phyloP scores from a whole-genome alignment of 1,284 basidiomycete genomes.

The Quambalaria eucalypti region DNA sequence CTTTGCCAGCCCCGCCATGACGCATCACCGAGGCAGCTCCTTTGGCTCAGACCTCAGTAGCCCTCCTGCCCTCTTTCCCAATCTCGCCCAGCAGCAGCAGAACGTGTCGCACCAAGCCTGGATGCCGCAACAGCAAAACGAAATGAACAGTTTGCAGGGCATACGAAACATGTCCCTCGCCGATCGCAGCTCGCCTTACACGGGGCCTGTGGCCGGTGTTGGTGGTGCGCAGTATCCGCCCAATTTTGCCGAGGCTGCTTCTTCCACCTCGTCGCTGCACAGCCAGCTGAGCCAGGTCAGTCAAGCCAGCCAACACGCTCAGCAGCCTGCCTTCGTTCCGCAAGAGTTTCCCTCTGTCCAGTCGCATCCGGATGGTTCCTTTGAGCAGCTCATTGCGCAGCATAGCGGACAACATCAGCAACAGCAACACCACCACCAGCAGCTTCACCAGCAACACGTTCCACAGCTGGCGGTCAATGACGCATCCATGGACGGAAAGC shows the following conservation, averaged over 20 bases:
- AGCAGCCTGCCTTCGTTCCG: neutral
- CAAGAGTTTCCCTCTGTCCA: no score
- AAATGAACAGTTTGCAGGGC: neutral
- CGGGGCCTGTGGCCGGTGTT: no score
- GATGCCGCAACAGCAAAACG: neutral
- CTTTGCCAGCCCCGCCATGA: neutral
- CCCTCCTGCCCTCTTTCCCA: neutral
- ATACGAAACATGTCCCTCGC: neutral
- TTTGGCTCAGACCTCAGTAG: neutral
- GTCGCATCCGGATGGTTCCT: neutral
- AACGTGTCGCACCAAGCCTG: neutral
- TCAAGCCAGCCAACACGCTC: neutral
- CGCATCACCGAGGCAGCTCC: neutral
- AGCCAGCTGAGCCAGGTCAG: neutral
- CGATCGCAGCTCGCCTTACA: neutral
- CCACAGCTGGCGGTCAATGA: neutral
- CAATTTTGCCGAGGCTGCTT: neutral
- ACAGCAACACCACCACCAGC: neutral
- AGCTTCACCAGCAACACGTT: neutral
- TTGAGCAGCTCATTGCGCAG: conserved; percentile 1
- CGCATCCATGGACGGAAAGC: neutral
- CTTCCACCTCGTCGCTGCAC: neutral
- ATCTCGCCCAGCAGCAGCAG: neutral
- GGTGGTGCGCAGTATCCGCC: no score
- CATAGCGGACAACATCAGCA: neutral